Conservation (phyloP, 495 filamentous ascomycete genomes). For the Durotheca rogersii region DNA sequence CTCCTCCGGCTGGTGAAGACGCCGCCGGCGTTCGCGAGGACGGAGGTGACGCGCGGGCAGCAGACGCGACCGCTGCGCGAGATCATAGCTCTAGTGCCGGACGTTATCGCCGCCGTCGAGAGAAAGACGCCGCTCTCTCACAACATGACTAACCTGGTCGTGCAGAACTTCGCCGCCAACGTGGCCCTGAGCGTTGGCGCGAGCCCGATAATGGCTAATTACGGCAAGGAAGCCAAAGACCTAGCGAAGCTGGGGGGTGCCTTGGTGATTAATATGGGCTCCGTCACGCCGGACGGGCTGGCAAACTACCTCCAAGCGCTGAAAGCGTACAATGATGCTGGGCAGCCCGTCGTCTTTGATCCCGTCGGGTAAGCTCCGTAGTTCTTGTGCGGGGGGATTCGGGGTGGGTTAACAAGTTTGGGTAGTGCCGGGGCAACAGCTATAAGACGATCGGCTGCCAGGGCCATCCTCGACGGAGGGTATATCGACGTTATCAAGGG, state of each 20-base stretch:
- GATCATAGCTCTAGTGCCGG: constrained; percentile 54
- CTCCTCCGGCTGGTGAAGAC: constrained; percentile 52
- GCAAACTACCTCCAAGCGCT: constrained; percentile 60
- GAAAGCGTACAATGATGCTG: constrained; percentile 74
- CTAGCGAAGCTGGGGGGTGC: constrained; percentile 64
- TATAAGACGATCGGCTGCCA: constrained; percentile 68
- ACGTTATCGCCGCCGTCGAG: constrained; percentile 60
- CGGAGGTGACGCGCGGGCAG: constrained; percentile 60
- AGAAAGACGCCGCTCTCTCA: constrained; percentile 73
- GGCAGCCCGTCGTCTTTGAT: constrained; percentile 79
- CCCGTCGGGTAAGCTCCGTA: constrained; percentile 67
- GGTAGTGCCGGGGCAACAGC: constrained; percentile 71
- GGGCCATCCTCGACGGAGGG: constrained; percentile 68
- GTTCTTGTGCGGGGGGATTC: not conserved
- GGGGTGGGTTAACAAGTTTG: not conserved
- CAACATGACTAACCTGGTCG: constrained; percentile 94
- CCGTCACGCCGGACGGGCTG: constrained; percentile 69
- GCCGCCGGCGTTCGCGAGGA: constrained; percentile 60
- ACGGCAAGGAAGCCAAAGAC: constrained; percentile 79
- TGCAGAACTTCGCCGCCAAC: constrained; percentile 91
- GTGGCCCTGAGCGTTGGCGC: constrained; percentile 81
- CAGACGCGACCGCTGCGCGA: constrained; percentile 53
- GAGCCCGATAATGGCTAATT: constrained; percentile 91
- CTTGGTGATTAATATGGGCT: constrained; percentile 95
- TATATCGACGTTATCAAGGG: constrained; percentile 91